A percentile compares a stretch with the other conserved stretches of the same genome.
These are phyloP conservation scores for Solanum clarkiae DNA, from an alignment of 257 asterid genomes.

Conservation along the genomic window DNA sequence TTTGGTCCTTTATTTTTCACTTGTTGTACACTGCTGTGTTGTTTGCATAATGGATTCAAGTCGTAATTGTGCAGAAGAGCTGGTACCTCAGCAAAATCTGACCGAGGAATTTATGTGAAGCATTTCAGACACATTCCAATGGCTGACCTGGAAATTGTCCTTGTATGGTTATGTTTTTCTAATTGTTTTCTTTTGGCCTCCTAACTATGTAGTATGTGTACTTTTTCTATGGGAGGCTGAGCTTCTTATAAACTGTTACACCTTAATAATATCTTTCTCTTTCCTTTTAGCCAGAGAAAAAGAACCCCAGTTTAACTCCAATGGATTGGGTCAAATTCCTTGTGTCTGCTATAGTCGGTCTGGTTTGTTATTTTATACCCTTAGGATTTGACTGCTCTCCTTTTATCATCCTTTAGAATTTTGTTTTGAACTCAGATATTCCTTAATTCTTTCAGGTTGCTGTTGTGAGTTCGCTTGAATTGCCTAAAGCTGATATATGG, in stretches of 20 bases:
- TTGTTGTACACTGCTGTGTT: neutral
- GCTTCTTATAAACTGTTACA: neutral
- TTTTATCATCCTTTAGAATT: neutral
- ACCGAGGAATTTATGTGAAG: conserved; percentile 87
- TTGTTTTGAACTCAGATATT: neutral
- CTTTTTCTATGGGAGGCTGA: neutral
- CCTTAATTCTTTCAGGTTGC: conserved; percentile 62
- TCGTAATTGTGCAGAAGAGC: conserved; percentile 58
- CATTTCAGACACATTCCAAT: conserved; percentile 94
- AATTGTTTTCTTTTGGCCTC: neutral
- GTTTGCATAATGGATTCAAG: neutral
- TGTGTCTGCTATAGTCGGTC: conserved; percentile 80
- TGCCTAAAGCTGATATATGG: conserved; percentile 97
- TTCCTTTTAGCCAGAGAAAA: conserved; percentile 82
- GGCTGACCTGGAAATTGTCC: conserved; percentile 99
- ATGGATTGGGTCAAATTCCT: conserved; percentile 99
- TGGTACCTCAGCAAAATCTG: conserved; percentile 38
- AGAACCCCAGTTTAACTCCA: conserved; percentile 87
- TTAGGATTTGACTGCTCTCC: neutral
- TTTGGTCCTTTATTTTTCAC: neutral
- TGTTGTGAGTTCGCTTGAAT: conserved; percentile 87
- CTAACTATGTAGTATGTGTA: neutral
- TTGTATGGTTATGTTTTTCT: conserved; percentile 33
- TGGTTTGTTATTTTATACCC: conserved; percentile 49
- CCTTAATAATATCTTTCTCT: neutral